A percentile compares a stretch with the other conserved stretches of the same genome.
phyloP scores from a whole-genome alignment of 768 basidiomycete species.

The Agrocybe chaxingu region DNA sequence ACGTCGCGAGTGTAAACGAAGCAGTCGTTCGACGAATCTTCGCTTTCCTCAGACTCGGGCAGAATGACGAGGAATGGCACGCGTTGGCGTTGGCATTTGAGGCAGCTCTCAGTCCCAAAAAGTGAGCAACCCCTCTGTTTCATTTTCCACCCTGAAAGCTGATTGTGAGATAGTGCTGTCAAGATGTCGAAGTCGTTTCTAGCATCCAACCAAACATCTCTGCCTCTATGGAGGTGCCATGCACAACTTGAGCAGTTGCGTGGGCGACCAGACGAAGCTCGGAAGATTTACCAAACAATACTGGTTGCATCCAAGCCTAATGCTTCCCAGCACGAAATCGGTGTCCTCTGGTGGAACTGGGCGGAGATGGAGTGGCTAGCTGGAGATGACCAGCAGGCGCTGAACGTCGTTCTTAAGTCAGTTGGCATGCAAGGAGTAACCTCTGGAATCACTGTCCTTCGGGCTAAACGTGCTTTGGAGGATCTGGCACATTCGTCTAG shows the following conservation, averaged over 20 bases:
- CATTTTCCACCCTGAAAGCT: not conserved
- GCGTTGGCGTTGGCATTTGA: constrained; percentile 65
- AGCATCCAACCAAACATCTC: constrained; percentile 50
- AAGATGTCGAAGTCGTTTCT: constrained; percentile 68
- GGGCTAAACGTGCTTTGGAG: constrained; percentile 63
- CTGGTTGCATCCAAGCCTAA: constrained; percentile 44
- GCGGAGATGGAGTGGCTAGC: constrained; percentile 81
- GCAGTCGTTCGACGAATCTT: constrained; percentile 58
- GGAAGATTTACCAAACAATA: constrained; percentile 74
- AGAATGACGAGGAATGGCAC: constrained; percentile 64
- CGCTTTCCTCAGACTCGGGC: constrained; percentile 45
- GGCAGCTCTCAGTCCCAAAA: constrained; percentile 53
- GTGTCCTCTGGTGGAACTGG: constrained; percentile 78
- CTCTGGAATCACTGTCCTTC: constrained; percentile 50
- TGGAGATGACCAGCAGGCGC: constrained; percentile 44
- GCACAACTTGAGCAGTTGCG: constrained; percentile 69
- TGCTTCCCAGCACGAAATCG: constrained; percentile 30
- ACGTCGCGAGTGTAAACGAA: constrained; percentile 48
- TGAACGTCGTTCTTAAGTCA: constrained; percentile 52
- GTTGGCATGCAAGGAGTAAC: constrained; percentile 49
- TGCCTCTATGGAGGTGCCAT: constrained; percentile 72
- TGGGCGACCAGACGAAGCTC: constrained; percentile 61
- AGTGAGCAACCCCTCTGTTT: constrained; percentile 30
- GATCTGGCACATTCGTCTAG: constrained; percentile 33
- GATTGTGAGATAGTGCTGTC: constrained; percentile 45